Evolutionary conservation across 176 grass and related monocot species (phyloP).

Genomic region (Olyra latifolia): DNA sequence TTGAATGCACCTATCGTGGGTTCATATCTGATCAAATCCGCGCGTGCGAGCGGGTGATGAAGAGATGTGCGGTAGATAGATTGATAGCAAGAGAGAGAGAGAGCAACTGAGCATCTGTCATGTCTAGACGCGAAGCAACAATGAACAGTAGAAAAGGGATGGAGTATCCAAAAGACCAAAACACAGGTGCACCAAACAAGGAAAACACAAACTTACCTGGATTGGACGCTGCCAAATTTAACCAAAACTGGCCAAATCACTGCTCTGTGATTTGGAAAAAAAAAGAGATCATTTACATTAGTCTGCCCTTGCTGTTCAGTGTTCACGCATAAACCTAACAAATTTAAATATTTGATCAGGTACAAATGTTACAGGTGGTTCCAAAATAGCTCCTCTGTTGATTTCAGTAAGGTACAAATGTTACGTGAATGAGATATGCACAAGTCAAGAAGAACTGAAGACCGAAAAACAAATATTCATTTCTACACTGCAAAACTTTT

Average conservation of each 20-base stretch:
- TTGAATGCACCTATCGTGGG: not conserved
- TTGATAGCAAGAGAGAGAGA: not conserved
- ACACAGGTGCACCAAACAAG: not conserved
- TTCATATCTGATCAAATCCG: not conserved
- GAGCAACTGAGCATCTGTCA: not conserved
- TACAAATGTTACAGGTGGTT: not conserved
- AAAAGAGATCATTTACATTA: not conserved
- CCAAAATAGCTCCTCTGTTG: not conserved
- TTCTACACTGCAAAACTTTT: conserved; percentile 24
- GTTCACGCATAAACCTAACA: not conserved
- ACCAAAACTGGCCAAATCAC: not conserved
- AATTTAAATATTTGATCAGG: not conserved
- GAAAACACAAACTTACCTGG: conserved; percentile 7
- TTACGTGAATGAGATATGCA: conserved; percentile 9
- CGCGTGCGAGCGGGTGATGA: not conserved
- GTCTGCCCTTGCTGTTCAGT: not conserved
- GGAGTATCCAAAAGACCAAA: not conserved
- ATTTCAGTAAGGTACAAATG: conserved; percentile 16
- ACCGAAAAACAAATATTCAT: not conserved
- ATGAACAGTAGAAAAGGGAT: not conserved
- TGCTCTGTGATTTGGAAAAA: not conserved
- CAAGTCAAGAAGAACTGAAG: conserved; percentile 26
- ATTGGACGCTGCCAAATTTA: not conserved
- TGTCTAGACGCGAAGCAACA: not conserved
- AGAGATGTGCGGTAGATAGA: too few species aligned